phyloP scores from a whole-genome alignment of 2,329 filamentous ascomycete genomes.

The Orbilia oligospora region DNA sequence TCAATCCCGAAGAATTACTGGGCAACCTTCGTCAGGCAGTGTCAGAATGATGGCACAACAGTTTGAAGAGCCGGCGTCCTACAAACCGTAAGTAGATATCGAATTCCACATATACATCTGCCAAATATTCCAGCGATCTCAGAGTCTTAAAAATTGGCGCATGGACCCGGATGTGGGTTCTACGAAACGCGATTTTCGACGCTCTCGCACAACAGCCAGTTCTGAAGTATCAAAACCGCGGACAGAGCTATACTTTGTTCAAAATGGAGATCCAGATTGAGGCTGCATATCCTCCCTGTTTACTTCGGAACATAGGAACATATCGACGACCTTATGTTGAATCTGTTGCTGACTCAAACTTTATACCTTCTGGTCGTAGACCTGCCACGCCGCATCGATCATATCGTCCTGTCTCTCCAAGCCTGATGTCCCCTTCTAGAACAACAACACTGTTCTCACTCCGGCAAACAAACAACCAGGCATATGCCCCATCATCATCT shows the following conservation, averaged over 20 bases:
- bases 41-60: conserved; percentile 57
- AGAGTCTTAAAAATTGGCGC: conserved; percentile 17
- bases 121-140: not conserved
- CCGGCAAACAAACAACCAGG: conserved; percentile 28
- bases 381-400: conserved; percentile 53
- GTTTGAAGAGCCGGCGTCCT: conserved; percentile 44
- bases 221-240: not conserved
- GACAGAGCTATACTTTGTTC: not conserved
- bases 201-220: not conserved
- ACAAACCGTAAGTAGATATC: conserved; percentile 48
- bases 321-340: conserved; percentile 59
- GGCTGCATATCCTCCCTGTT: conserved; percentile 33
- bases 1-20: conserved; percentile 48
- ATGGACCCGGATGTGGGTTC: not conserved
- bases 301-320: conserved; percentile 43
- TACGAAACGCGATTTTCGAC: not conserved
- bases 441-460: conserved; percentile 41
- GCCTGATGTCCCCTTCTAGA: conserved; percentile 51
- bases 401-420: conserved; percentile 49
- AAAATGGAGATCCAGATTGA: conserved; percentile 47
- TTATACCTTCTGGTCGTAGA: conserved; percentile 33
- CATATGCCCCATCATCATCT: conserved; percentile 29
- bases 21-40: conserved; percentile 56
- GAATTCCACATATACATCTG: not conserved
- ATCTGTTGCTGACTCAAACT: conserved; percentile 61